Base-by-base conservation (phyloP, 2,329 filamentous ascomycete genomes). In the Phialophora macrospora region DNA sequence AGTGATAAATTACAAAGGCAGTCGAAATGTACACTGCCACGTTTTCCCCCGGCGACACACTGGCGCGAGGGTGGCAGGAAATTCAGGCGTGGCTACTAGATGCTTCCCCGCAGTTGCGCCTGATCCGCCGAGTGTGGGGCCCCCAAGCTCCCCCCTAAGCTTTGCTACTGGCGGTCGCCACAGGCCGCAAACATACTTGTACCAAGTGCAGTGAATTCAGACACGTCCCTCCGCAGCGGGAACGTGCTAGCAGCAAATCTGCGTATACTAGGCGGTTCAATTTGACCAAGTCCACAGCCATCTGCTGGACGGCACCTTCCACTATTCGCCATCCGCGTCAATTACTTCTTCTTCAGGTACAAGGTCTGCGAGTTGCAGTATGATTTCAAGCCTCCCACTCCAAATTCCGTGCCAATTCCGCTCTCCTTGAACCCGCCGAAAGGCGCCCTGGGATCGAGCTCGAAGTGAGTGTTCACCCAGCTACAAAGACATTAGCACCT, bases 401-500 rank as follows among this genome's bases (percentile, higher is more conserved):
- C 69, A 59, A 69, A 72, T 60, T 76, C 74, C 17, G 67, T 68
- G 20, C 74, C 74, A 38, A 75, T 61, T 12, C 74, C 73, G 30
- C 72, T 66, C 62, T 75, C 68, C 62, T 75, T 75, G 66, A 70
- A 46, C 12, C 73, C 74, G 66, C 73, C 2, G 72, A 74, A 57
- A 17, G 67, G 67, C 24, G 56, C 63, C n/a, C 55, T 38, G 20
- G 66, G 63, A 55, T 68, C 66, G 41, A 66, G 48, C 28, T 68
- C 63, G 20, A 65, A 62, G 46, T 68, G 66, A 9, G 66, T 65
- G 41, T 68, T 68, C 6, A 68, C 66, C 72, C 59, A 74, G 70
- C 52, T 55, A 89, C 83, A 4, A 34, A 14, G 52, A 55, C 28
- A n/a, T 55, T 28, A 55, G 28, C 9, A n/a, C 11, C 28, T 20